phyloP scores from a whole-genome alignment of 306 rosid genomes.

The cucumber (Cucumis sativus) region Cucumber_9930_V3 NC_026657.2:4957501-4958000 shows the following conservation, averaged over 20 bases:
- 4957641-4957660: neutral
- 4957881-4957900: neutral
- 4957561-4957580: neutral
- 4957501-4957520: neutral
- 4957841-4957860: too few species aligned
- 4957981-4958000: constrained; percentile 14
- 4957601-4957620: neutral
- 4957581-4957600: constrained; percentile 10
- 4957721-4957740: neutral
- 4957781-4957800: constrained; percentile 32
- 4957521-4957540: too few species aligned
- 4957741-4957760: constrained; percentile 19
- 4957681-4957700: constrained; percentile 14
- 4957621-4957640: constrained; percentile 10
- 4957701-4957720: neutral
- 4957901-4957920: neutral
- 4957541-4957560: neutral
- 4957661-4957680: constrained; percentile 2
- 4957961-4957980: constrained; percentile 3
- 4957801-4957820: constrained; percentile 11
- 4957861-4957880: neutral
- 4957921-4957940: constrained; percentile 13
- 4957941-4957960: neutral
- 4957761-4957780: constrained; percentile 17
- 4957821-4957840: neutral